Base-by-base conservation (phyloP, 345 rosid genomes). In the Noccaea caerulescens region DNA sequence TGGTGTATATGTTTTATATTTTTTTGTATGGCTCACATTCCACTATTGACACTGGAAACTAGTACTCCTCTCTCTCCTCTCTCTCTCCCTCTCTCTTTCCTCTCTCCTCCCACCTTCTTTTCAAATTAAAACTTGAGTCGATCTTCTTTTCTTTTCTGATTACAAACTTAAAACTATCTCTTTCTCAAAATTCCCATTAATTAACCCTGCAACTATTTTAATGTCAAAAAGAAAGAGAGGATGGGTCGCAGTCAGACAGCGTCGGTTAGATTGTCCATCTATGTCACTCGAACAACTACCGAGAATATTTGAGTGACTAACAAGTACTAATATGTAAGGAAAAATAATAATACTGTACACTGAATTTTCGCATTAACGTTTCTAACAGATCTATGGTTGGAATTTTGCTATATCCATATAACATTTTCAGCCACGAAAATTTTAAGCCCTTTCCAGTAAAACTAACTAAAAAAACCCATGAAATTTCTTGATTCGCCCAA, bases 221-320 rank as follows among this genome's bases (percentile, higher is more conserved):
- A 32, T 64, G 44, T 16, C 20, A 4, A n/a, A 47, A 44, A 46
- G 16, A 32, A 0, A 8, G 9, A 45, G 20, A 13, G 18, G 47
- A 44, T 5, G 30, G 30, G 20, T 27, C 14, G 32, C 14, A 46
- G 36, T 64, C 58, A 34, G 60, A 65, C 2, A 52, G 2, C 10
- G 30, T 39, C 60, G 39, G 71, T 23, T 13, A 27, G 5, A 53
- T 41, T 18, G 56, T 36, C 30, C 30, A 63, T 33, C 16, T 47
- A 14, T 44, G 66, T 23, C 18, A 34, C 13, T 51, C 55, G 11
- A 10, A 4, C 13, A 25, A 51, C 33, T 9, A 50, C 30, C 30
- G 2, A 51, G 55, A 10, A 5, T 23, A 50, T 50, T 50, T 1
- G 32, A 23, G 13, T n/a, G 7, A 20, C 7, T n/a, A 32, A 50